Evolutionary conservation across 2,329 filamentous ascomycete species (phyloP).

Genomic region (Rhynchosporium secalis): DNA sequence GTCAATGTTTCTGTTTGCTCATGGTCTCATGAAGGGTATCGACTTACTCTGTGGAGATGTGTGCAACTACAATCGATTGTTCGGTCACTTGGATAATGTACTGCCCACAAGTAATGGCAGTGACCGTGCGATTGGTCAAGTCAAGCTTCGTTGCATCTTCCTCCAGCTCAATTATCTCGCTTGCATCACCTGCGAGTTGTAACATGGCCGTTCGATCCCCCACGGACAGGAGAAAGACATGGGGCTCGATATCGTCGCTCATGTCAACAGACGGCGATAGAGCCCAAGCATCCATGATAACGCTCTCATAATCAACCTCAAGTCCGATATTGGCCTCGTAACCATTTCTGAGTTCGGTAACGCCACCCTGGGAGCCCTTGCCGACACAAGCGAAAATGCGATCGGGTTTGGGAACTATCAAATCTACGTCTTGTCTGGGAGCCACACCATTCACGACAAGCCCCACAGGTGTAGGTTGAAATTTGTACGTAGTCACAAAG

Average conservation of each 20-base stretch:
- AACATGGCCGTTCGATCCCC: slow-evolving; percentile 41
- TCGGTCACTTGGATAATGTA: slow-evolving; percentile 57
- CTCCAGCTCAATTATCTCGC: slow-evolving; percentile 46
- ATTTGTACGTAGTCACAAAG: slow-evolving; percentile 46
- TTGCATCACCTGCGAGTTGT: slow-evolving; percentile 50
- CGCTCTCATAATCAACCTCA: slow-evolving; percentile 52
- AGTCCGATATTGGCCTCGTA: slow-evolving; percentile 66
- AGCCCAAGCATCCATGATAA: slow-evolving; percentile 55
- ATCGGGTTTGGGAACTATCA: slow-evolving; percentile 44
- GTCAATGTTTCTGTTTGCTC: background rate
- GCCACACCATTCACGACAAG: slow-evolving; percentile 41
- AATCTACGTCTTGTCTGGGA: slow-evolving; percentile 30
- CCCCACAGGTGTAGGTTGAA: slow-evolving; percentile 12
- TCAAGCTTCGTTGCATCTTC: slow-evolving; percentile 51
- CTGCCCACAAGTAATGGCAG: slow-evolving; percentile 43
- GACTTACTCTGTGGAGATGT: slow-evolving; percentile 27
- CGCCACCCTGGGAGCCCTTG: slow-evolving; percentile 58
- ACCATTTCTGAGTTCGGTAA: slow-evolving; percentile 70
- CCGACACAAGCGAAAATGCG: slow-evolving; percentile 68
- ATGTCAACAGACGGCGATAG: slow-evolving; percentile 40
- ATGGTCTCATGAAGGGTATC: background rate
- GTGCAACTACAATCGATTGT: slow-evolving; percentile 36
- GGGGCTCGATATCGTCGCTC: slow-evolving; percentile 22
- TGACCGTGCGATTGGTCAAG: slow-evolving; percentile 53
- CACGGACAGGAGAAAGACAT: slow-evolving; percentile 36